Evolutionary conservation across 148 eudicot genomes (phyloP).

Genomic region (Arctostaphylos glauca): DNA sequence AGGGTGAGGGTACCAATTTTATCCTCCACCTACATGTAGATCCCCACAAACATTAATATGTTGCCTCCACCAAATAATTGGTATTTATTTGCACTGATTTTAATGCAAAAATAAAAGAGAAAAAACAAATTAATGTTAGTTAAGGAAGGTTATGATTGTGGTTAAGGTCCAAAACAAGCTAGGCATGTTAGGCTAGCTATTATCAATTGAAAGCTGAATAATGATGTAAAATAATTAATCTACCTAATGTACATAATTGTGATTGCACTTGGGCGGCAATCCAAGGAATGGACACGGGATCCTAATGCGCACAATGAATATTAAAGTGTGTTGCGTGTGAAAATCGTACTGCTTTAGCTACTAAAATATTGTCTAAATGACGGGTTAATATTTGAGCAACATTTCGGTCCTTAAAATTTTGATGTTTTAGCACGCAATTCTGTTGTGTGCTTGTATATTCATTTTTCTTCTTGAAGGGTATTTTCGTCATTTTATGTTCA

Average conservation of each 20-base stretch:
- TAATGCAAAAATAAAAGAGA: conserved; percentile 1
- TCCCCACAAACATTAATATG: neutral
- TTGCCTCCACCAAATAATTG: neutral
- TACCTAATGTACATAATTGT: neutral
- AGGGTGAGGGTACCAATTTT: neutral
- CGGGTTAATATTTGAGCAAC: too few relatives aligned
- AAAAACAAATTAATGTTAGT: neutral
- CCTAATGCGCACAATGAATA: too few relatives aligned
- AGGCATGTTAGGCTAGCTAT: conserved; percentile 1
- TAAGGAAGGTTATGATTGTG: conserved; percentile 11
- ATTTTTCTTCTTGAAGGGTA: too few relatives aligned
- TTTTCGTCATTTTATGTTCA: too few relatives aligned
- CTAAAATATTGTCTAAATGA: too few relatives aligned
- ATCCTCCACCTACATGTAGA: neutral
- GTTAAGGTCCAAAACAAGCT: neutral
- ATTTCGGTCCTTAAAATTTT: too few relatives aligned
- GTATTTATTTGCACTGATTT: conserved; percentile 16
- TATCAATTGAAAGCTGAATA: neutral
- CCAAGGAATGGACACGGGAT: too few relatives aligned
- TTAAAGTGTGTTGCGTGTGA: too few relatives aligned
- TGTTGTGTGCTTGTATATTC: too few relatives aligned
- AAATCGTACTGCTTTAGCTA: too few relatives aligned
- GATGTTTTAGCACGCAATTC: too few relatives aligned
- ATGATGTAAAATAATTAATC: neutral
- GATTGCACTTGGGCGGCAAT: too few relatives aligned